phyloP scores from a whole-genome alignment of 306 rosid species.

The Sicyos edulis region DNA sequence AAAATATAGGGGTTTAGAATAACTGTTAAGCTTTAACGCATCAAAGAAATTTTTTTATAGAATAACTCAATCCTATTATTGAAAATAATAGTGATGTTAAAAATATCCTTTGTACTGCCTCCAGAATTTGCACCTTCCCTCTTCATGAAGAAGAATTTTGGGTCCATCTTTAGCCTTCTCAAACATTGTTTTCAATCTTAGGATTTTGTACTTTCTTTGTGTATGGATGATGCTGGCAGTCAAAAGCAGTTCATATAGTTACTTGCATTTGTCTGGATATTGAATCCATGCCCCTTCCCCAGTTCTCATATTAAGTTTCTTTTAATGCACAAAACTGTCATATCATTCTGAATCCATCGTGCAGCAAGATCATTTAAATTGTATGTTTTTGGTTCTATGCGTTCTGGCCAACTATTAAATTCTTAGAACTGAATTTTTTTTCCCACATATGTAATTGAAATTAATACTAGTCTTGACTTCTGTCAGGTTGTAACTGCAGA shows the following conservation, averaged over 20 bases:
- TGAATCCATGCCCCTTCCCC: background rate
- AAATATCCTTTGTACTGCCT: too few relatives aligned
- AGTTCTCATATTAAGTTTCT: background rate
- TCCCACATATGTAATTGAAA: background rate
- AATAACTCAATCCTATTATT: too few relatives aligned
- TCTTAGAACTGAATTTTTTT: background rate
- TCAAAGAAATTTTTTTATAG: too few relatives aligned
- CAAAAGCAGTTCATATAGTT: background rate
- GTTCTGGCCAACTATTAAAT: background rate
- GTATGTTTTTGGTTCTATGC: conserved; percentile 11
- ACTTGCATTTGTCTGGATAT: background rate
- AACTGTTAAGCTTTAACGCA: too few relatives aligned
- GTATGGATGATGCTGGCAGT: background rate
- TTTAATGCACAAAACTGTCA: background rate
- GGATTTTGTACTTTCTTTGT: background rate
- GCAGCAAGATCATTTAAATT: background rate
- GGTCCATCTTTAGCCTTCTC: too few relatives aligned
- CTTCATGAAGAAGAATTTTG: too few relatives aligned
- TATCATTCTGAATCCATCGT: conserved; percentile 5
- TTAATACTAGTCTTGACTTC: conserved; percentile 11
- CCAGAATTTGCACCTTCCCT: too few relatives aligned
- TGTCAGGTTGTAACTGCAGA: conserved; percentile 66
- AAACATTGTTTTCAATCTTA: background rate
- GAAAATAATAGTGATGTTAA: too few relatives aligned
- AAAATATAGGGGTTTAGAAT: too few relatives aligned